Percentiles rank a stretch among this genome's conserved stretches.
These are phyloP conservation scores for Paracamarosporium sp. DNA, from an alignment of 2,329 filamentous ascomycete genomes.

Conservation along the genomic window DNA sequence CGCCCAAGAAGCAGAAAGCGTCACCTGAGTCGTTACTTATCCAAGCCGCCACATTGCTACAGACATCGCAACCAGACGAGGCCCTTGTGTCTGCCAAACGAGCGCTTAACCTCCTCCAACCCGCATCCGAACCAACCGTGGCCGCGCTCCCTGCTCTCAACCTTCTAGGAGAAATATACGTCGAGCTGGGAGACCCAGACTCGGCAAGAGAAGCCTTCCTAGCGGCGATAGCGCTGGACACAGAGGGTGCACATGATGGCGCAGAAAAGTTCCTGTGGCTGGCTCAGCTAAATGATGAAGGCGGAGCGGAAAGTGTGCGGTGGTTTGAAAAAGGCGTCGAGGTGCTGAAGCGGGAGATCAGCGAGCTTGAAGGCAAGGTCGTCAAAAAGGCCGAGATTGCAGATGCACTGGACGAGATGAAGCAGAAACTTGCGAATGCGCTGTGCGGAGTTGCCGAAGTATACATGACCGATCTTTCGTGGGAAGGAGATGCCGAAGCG, in stretches of 20 bases:
- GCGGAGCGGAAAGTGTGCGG: slow-evolving; percentile 64
- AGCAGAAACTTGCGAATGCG: slow-evolving; percentile 84
- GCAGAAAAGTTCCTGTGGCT: slow-evolving; percentile 95
- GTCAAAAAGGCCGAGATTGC: slow-evolving; percentile 42
- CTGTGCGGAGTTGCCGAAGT: slow-evolving; percentile 94
- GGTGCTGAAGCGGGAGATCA: slow-evolving; percentile 75
- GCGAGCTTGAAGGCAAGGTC: slow-evolving; percentile 61
- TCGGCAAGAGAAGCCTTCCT: slow-evolving; percentile 75
- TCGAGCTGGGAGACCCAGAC: slow-evolving; percentile 83
- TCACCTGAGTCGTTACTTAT: slow-evolving; percentile 63
- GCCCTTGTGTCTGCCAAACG: slow-evolving; percentile 63
- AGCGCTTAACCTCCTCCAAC: slow-evolving; percentile 58
- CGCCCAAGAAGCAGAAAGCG: slow-evolving; percentile 55
- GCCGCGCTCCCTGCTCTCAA: slow-evolving; percentile 72
- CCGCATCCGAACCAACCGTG: slow-evolving; percentile 42
- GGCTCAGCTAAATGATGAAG: slow-evolving; percentile 80
- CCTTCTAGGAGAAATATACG: slow-evolving; percentile 79
- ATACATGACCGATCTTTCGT: slow-evolving; percentile 97
- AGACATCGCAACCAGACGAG: slow-evolving; percentile 64
- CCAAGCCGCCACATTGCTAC: slow-evolving; percentile 62
- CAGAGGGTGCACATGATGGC: slow-evolving; percentile 81
- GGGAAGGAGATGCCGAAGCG: slow-evolving; percentile 87
- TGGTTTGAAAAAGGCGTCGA: slow-evolving; percentile 73
- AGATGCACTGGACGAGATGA: slow-evolving; percentile 68
- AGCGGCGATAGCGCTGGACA: slow-evolving; percentile 76